phyloP scores from a whole-genome alignment of 2,329 filamentous ascomycete species.

The Fusarium sacchari region DNA sequence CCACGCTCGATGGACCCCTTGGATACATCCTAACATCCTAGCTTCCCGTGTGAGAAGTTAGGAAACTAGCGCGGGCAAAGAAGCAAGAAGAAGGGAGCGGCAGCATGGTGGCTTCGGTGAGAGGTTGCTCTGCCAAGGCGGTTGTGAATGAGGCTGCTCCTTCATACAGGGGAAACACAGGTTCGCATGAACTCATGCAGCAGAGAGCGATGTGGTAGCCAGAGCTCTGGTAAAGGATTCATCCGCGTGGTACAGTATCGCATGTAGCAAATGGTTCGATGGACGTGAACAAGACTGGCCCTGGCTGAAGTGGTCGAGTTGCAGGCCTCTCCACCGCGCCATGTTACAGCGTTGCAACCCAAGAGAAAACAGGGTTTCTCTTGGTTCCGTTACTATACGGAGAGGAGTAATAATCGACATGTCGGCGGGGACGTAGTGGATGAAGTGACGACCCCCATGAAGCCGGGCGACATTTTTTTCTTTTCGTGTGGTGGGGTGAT shows the following conservation, averaged over 20 bases:
- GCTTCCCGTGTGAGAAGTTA: slow-evolving; percentile 8
- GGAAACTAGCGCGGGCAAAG: not conserved
- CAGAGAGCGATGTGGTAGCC: not conserved
- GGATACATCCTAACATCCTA: slow-evolving; percentile 1
- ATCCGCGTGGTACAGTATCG: not conserved
- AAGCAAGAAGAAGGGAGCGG: not conserved
- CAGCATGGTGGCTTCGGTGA: not conserved
- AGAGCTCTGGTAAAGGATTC: not conserved
- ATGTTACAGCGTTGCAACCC: slow-evolving; percentile 5
- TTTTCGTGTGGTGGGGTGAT: slow-evolving; percentile 28
- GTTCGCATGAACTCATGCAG: not conserved
- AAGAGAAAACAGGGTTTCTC: slow-evolving; percentile 10
- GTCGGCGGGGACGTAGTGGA: slow-evolving; percentile 12
- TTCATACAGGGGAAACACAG: not conserved
- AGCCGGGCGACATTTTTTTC: slow-evolving; percentile 8
- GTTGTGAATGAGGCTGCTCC: not conserved
- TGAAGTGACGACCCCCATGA: not conserved
- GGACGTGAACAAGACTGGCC: not conserved
- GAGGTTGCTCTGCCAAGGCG: not conserved
- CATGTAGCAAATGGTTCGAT: slow-evolving; percentile 4
- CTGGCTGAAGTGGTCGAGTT: slow-evolving; percentile 3
- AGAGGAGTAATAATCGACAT: slow-evolving; percentile 27
- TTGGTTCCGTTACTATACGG: slow-evolving; percentile 1
- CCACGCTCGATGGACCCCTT: slow-evolving; percentile 24
- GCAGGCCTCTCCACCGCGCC: slow-evolving; percentile 9